These are phyloP conservation scores for Aquilaria sinensis DNA, from an alignment of 345 rosid genomes.

Conservation along the genomic window DNA sequence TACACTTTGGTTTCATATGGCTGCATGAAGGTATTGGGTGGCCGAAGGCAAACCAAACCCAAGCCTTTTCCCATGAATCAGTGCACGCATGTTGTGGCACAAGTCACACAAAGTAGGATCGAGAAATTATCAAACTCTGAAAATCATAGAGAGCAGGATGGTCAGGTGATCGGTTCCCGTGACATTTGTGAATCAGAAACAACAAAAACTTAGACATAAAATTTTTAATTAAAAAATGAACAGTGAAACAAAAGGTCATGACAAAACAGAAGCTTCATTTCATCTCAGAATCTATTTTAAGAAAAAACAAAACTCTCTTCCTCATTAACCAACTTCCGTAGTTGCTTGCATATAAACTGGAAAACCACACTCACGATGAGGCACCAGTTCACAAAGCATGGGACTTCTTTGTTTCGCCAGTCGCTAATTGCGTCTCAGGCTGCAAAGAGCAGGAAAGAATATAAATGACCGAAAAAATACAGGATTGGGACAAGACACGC, in stretches of 20 bases:
- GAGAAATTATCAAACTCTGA: no score
- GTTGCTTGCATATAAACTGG: not conserved
- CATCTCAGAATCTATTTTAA: slow-evolving; percentile 19
- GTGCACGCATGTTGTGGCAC: no score
- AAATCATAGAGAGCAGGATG: no score
- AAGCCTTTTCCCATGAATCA: no score
- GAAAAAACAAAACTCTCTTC: slow-evolving; percentile 16
- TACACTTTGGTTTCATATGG: no score
- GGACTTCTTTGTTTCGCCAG: slow-evolving; percentile 68
- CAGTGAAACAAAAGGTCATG: not conserved
- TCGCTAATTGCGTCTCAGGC: slow-evolving; percentile 86
- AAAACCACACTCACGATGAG: slow-evolving; percentile 13
- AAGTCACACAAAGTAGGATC: no score
- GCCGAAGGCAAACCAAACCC: no score
- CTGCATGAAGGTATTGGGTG: no score
- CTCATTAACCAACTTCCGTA: not conserved
- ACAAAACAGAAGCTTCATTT: slow-evolving; percentile 12
- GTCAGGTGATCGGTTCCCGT: no score
- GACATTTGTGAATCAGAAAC: not conserved
- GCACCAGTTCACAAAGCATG: slow-evolving; percentile 32
- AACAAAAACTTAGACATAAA: not conserved
- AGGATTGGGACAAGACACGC: not conserved
- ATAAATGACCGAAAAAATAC: not conserved
- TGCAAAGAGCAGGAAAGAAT: slow-evolving; percentile 19
- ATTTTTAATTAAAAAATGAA: not conserved